A percentile compares a stretch with the other conserved stretches of the same genome.
phyloP scores from a whole-genome alignment of 768 basidiomycete genomes.

The Kondoa subrosea region DNA sequence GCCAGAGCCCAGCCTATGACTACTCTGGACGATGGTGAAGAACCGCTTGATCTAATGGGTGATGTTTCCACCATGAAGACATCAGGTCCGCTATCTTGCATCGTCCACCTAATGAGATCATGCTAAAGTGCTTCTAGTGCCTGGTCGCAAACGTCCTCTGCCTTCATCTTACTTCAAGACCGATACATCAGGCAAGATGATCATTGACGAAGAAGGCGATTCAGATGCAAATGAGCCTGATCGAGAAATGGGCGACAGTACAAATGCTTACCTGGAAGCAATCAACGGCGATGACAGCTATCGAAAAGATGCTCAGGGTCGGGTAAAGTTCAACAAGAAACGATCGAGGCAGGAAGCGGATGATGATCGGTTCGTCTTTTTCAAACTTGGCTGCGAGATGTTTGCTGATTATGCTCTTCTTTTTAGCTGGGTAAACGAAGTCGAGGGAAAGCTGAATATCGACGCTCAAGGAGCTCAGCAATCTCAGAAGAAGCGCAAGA shows the following conservation, averaged over 20 bases:
- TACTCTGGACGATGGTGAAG: slow-evolving; percentile 65
- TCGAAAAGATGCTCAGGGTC: slow-evolving; percentile 63
- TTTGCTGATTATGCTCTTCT: neutral
- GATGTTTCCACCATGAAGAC: slow-evolving; percentile 39
- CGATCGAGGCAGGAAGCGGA: slow-evolving; percentile 43
- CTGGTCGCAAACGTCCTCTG: slow-evolving; percentile 25
- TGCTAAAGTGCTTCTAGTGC: neutral
- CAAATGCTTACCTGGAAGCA: slow-evolving; percentile 66
- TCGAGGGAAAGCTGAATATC: slow-evolving; percentile 44
- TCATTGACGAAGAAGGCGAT: slow-evolving; percentile 33
- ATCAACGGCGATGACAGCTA: slow-evolving; percentile 78
- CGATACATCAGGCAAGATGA: slow-evolving; percentile 45
- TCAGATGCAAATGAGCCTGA: slow-evolving; percentile 61
- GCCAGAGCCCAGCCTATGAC: slow-evolving; percentile 39
- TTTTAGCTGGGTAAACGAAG: slow-evolving; percentile 43
- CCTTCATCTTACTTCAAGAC: slow-evolving; percentile 52
- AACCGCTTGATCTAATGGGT: slow-evolving; percentile 85
- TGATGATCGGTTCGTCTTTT: slow-evolving; percentile 38
- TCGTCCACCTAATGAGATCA: slow-evolving; percentile 36
- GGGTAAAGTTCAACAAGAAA: slow-evolving; percentile 89
- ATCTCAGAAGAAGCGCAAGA: slow-evolving; percentile 38
- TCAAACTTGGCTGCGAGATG: neutral
- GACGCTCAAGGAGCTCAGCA: slow-evolving; percentile 30
- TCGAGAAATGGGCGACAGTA: slow-evolving; percentile 63
- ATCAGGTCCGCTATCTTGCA: slow-evolving; percentile 28